Evolutionary conservation across 441 rosid genomes (phyloP), one percentile per base, ranked within the genome.

Genomic region (Populus hybrid): DNA sequence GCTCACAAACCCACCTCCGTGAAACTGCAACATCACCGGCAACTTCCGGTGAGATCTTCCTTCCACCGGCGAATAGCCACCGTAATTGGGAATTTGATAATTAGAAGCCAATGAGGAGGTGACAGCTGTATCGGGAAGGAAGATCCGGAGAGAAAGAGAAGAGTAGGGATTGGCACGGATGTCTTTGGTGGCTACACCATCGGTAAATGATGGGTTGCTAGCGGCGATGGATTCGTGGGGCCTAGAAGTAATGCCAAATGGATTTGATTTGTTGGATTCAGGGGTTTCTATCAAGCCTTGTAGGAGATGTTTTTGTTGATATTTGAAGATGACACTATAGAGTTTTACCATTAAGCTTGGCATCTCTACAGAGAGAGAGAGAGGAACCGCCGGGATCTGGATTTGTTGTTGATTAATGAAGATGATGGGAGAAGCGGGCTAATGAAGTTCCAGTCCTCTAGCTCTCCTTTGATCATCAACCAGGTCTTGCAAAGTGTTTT

Each of bases 1-100:
- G 69, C 94, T 92, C 30, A 95, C 95, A 91, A 95, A 92, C 12
- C 98, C 98, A 1, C 99, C 99, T 11, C 98, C 98, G 57, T 95
- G 99, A 66, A 93, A 95, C 89, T 95, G 98, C 88, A 95, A 46
- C 86, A 95, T 87, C 77, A 95, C 87, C 32, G 99, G 98, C 46
- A 95, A 77, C 78, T 85, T 91, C 78, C 93, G 65, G 36, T 74
- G 81, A 8, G 83, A 82, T 59, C 73, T 75, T 7, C 83, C 74
- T 30, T 68, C 18, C 30, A 92, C 90, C 14, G 99, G 99, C 12
- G 91, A 76, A 76, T 95, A 95, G 11, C 98, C 98, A 36, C 91
- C 80, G 69, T 95, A 95, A 72, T 79, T 28, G 9, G 9, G 23
- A 2, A 38, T 7, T 9, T 14, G 70, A 3, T 70, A 14, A 46